These are phyloP conservation scores for Fusarium sp. DNA, from an alignment of 2,329 filamentous ascomycete species.

Conservation along the genomic window DNA sequence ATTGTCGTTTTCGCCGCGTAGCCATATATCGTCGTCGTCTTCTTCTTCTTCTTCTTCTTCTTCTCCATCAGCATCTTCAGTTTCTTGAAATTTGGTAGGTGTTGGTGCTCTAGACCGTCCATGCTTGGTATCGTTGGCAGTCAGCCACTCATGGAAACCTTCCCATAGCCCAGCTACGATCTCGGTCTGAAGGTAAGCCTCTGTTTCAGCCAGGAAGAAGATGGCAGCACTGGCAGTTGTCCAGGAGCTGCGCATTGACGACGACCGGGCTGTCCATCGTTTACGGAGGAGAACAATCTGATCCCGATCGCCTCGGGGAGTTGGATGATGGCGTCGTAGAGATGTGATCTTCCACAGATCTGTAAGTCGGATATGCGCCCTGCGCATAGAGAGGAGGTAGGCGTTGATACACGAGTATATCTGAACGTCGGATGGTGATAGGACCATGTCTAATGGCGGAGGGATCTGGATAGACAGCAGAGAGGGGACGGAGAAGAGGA, in stretches of 20 bases:
- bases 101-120: slow-evolving; percentile 41
- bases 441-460: slow-evolving; percentile 87
- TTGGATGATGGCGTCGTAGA: slow-evolving; percentile 79
- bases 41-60: slow-evolving; percentile 30
- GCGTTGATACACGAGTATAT: slow-evolving; percentile 87
- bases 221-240: slow-evolving; percentile 87
- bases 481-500: slow-evolving; percentile 80
- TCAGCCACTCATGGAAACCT: slow-evolving; percentile 81
- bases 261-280: slow-evolving; percentile 70
- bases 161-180: slow-evolving; percentile 85
- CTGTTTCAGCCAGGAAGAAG: slow-evolving; percentile 89
- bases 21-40: slow-evolving; percentile 48
- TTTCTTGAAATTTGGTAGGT: slow-evolving; percentile 30
- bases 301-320: slow-evolving; percentile 70
- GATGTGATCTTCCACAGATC: slow-evolving; percentile 87
- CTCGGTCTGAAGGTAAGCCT: slow-evolving; percentile 89
- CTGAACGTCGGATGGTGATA: slow-evolving; percentile 78
- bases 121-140: slow-evolving; percentile 54
- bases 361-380: slow-evolving; percentile 85
- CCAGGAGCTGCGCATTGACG: slow-evolving; percentile 84
- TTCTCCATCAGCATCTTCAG: slow-evolving; percentile 5
- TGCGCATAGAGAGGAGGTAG: slow-evolving; percentile 85
- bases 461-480: slow-evolving; percentile 78
- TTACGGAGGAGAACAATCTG: slow-evolving; percentile 71
- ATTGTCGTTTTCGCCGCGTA: slow-evolving; percentile 30